Percentiles rank a stretch among this genome's conserved stretches.
Evolutionary conservation across 1,284 basidiomycete genomes (phyloP).

Genomic region (Malassezia slooffiae): DNA sequence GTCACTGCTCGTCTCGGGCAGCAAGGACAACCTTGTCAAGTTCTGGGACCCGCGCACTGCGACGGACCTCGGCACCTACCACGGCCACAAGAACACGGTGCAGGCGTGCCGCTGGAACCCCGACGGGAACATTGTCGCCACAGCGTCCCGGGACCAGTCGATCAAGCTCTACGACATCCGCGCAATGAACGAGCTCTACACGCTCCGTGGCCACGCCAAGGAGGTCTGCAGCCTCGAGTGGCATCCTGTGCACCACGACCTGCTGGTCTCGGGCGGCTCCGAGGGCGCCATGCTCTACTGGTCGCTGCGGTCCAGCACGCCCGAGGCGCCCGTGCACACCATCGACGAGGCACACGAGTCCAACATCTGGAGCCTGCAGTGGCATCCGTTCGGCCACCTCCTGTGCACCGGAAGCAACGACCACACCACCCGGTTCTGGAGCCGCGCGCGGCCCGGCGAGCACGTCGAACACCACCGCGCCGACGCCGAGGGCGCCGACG

Average conservation of each 20-base stretch:
- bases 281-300: conserved; percentile 87
- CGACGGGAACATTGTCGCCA: conserved; percentile 73
- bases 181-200: conserved; percentile 84
- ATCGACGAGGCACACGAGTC: conserved; percentile 90
- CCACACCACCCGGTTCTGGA: conserved; percentile 96
- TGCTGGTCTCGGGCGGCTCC: conserved; percentile 84
- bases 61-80: conserved; percentile 47
- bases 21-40: conserved; percentile 95
- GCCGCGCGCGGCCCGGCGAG: conserved; percentile 64
- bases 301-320: conserved; percentile 54
- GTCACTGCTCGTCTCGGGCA: conserved; percentile 76
- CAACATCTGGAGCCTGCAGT: conserved; percentile 88
- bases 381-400: conserved; percentile 89
- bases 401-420: conserved; percentile 87
- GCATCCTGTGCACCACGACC: conserved; percentile 79
- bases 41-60: conserved; percentile 78
- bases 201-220: conserved; percentile 87
- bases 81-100: conserved; percentile 93
- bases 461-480: conserved; percentile 2
- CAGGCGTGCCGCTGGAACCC: conserved; percentile 86
- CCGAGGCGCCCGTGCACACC: conserved; percentile 58
- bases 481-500: conserved; percentile 1
- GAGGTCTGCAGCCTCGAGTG: conserved; percentile 93
- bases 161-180: conserved; percentile 96
- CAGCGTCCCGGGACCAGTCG: conserved; percentile 83